Conservation (phyloP, 2,329 filamentous ascomycete genomes). For the Metarhizium sp. region DNA sequence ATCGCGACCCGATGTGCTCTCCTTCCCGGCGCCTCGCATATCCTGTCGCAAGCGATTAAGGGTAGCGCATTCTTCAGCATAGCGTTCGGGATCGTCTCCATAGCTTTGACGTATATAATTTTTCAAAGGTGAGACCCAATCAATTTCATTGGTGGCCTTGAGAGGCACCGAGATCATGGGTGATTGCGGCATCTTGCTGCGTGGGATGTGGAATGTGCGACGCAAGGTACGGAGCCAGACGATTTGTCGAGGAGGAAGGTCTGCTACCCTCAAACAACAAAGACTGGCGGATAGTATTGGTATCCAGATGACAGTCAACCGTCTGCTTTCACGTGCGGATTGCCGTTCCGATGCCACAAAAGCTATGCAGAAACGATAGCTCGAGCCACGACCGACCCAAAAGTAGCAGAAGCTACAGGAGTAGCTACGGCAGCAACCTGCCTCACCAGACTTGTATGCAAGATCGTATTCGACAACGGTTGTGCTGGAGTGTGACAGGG, state of each 20-base stretch:
- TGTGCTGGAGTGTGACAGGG: not conserved
- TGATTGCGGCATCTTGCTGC: conserved; percentile 60
- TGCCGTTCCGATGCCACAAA: not conserved
- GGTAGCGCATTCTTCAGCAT: conserved; percentile 88
- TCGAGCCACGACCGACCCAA: not conserved
- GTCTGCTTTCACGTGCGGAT: not conserved
- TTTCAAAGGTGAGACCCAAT: conserved; percentile 92
- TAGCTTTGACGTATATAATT: conserved; percentile 88
- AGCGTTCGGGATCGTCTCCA: conserved; percentile 92
- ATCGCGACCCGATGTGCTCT: conserved; percentile 88
- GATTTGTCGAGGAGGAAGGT: not conserved
- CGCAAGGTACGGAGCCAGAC: not conserved
- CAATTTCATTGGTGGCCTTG: conserved; percentile 93
- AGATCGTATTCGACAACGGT: not conserved
- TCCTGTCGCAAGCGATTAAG: conserved; percentile 94
- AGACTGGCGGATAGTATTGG: not conserved
- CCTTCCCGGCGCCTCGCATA: conserved; percentile 94
- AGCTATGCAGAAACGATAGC: not conserved
- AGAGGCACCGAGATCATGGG: conserved; percentile 94
- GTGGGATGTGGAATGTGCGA: not conserved
- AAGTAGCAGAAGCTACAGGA: conserved; percentile 1
- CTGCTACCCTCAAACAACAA: not conserved
- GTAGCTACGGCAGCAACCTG: conserved; percentile 2
- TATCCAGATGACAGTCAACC: not conserved
- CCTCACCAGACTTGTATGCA: conserved; percentile 1